Evolutionary conservation across 2,329 filamentous ascomycete species (phyloP), one percentile per base, ranked within the genome.

Genomic region (Biscogniauxia sp.): DNA sequence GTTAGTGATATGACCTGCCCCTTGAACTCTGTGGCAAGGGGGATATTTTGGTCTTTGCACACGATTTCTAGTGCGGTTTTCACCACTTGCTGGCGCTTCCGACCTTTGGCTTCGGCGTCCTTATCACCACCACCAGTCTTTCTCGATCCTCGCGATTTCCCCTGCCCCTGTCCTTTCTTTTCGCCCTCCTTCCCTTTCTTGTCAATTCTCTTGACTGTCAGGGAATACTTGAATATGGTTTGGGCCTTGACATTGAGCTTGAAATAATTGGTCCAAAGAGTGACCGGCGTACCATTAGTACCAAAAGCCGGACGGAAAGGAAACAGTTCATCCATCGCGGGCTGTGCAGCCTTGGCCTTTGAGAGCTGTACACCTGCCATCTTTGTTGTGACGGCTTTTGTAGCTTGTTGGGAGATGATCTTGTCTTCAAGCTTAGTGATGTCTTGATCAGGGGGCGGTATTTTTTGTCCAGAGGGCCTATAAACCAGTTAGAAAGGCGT

Each of bases 241-340:
- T 73, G 67, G 0, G 72, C 67, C 50, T 76, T 75, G 7, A 81
- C 64, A 6, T 74, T 67, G 54, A 86, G 60, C 1, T 72, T 72
- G 65, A 84, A 85, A 65, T 82, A 86, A 69, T 87, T 86, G 4
- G 82, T 75, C 81, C 82, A 85, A 0, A 86, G 73, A 1, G 73
- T 66, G 2, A 83, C 77, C 0, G 69, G 52, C 1, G 53, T 70
- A 3, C 84, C 84, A 5, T 64, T 65, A 2, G 69, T 76, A 20
- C 83, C 82, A 63, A 79, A 86, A 1, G 77, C 78, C 20, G 84
- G 84, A 2, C 84, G 78, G 7, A 69, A 59, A 2, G 83, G 81
- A 53, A 85, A 76, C 52, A 62, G 57, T 15, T 59, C 61, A 9
- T 63, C 64, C 17, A 62, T 15, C 7, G 57, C 13, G 17, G 61